Conservation (phyloP, 129 eudicot genomes). For the Saussurea involucrata region DNA sequence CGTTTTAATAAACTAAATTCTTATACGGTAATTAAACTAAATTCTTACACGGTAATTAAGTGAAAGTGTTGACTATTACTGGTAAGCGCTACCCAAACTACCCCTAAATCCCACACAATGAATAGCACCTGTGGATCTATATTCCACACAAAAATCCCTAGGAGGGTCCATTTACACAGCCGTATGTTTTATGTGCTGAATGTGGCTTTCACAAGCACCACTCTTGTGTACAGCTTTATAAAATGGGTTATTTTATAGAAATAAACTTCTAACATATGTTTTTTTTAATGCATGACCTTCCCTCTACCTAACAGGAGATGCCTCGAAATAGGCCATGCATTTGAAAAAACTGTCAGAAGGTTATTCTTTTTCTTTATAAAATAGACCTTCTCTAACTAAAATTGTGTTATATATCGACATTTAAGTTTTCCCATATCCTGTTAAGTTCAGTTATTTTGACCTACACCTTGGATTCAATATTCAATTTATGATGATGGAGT, state of each 20-base stretch:
- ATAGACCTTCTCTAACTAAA: not conserved
- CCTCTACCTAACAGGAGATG: not conserved
- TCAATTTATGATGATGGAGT: conserved; percentile 6
- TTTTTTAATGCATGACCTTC: not conserved
- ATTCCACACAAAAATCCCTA: not conserved
- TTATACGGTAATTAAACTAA: no score
- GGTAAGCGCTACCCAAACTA: no score
- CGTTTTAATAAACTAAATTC: no score
- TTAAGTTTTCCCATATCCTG: not conserved
- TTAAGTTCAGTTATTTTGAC: not conserved
- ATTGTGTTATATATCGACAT: not conserved
- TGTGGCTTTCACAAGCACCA: not conserved
- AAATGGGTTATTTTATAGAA: not conserved
- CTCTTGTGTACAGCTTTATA: not conserved
- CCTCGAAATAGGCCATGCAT: not conserved
- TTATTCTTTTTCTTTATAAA: not conserved
- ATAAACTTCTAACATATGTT: not conserved
- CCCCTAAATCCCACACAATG: not conserved
- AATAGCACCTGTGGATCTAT: not conserved
- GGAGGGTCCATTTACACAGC: not conserved
- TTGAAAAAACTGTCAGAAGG: not conserved
- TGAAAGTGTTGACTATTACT: no score
- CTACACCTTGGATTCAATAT: not conserved
- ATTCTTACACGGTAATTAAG: no score
- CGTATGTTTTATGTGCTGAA: not conserved